phyloP scores from a whole-genome alignment of 768 basidiomycete species.

The Naematelia encephala region DNA sequence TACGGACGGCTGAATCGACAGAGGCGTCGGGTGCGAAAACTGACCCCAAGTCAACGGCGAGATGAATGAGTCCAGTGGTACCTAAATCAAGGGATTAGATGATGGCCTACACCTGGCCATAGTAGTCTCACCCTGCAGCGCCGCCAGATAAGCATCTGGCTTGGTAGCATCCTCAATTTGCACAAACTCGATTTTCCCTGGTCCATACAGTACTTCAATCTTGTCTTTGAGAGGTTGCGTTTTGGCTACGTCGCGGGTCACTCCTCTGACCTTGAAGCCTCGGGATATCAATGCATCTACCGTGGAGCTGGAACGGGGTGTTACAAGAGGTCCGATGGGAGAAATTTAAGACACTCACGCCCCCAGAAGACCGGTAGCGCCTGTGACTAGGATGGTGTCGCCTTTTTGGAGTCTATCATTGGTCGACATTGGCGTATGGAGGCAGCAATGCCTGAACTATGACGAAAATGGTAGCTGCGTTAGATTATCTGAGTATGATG shows the following conservation, averaged over 20 bases:
- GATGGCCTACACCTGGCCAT: too few species aligned
- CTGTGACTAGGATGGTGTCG: slow-evolving; percentile 7
- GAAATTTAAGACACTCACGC: too few species aligned
- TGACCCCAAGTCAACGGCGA: slow-evolving; percentile 4
- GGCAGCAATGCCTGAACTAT: too few species aligned
- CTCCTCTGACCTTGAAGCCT: slow-evolving; percentile 7
- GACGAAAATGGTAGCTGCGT: too few species aligned
- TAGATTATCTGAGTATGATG: too few species aligned
- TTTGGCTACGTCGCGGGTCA: slow-evolving; percentile 10
- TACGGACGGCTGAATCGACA: not conserved
- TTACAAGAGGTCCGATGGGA: too few species aligned
- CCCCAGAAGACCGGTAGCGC: slow-evolving; percentile 5
- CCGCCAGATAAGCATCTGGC: not conserved
- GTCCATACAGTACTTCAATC: slow-evolving; percentile 6
- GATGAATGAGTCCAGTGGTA: not conserved
- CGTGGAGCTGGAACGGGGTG: too few species aligned
- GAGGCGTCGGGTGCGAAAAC: not conserved
- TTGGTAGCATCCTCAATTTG: not conserved
- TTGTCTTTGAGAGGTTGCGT: slow-evolving; percentile 1
- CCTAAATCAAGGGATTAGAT: too few species aligned
- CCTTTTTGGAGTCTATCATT: slow-evolving; percentile 7
- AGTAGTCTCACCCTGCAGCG: slow-evolving; percentile 2
- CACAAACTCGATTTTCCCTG: slow-evolving; percentile 7
- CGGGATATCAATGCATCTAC: slow-evolving; percentile 3
- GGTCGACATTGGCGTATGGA: too few species aligned